Base-by-base conservation (phyloP, 371 early-diverging fungal species). In the Zychaea mexicana region DNA sequence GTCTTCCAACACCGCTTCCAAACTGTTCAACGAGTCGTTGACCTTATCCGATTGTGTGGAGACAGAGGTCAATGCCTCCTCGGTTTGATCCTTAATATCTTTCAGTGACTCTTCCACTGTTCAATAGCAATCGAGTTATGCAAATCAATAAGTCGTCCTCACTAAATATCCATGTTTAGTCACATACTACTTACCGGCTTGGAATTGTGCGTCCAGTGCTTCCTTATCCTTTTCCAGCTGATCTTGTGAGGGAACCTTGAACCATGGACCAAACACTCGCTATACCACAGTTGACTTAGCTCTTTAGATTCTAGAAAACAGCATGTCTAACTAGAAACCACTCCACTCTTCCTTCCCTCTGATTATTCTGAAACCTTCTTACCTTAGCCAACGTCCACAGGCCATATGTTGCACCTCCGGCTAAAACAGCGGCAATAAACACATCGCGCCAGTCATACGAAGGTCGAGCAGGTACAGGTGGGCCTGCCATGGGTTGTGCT, bases 371-470 rank as follows among this genome's bases (percentile, higher is more conserved):
- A 22, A 2, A 5, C 1, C 15, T n/a, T 15, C 24, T 69, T 80
- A 93, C 93, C 88, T 91, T 89, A 8, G 88, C 88, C 57, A 96
- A 71, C 58, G 83, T 84, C 77, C 90, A 92, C 52, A 92, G 76
- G 32, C 93, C 94, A 74, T 94, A 96, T 13, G 92, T 89, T 19
- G 93, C 86, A 27, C 96, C 96, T 56, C 92, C 94, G 21, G 91
- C 90, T 15, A 94, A 87, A 6, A 94, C 91, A 17, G 94, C 89
- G 7, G 91, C 95, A 64, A 96, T 91, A 69, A 94, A 91, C 67
- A 93, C 89, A 77, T 98, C 97, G 68, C 94, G 90, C 98, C 98
- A 97, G 67, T 89, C 90, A 59, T 88, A 81, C 42, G 76, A 76
- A n/a, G 89, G 86, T 62, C 87, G 84, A 36, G 89, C 79, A n/a